Percentiles rank a stretch among this genome's conserved stretches.
phyloP scores from a whole-genome alignment of 257 asterid genomes.

The Phtheirospermum japonicum region DNA sequence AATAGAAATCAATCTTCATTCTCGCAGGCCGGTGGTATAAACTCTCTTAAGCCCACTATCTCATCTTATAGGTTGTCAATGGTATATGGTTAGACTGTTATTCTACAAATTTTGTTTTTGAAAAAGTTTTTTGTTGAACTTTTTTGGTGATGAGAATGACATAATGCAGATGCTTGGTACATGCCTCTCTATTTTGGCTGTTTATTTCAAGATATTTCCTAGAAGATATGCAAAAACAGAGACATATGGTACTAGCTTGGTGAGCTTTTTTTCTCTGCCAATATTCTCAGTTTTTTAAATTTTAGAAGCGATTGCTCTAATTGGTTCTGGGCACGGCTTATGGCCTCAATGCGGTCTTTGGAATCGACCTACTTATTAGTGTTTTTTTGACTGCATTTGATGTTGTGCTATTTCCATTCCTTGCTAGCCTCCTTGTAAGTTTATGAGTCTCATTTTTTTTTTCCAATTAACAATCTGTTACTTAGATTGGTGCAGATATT shows the following conservation, averaged over 20 bases:
- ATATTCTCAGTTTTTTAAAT: slow-evolving; percentile 21
- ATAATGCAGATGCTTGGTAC: too few species aligned
- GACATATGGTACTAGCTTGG: slow-evolving; percentile 94
- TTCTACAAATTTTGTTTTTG: slow-evolving; percentile 16
- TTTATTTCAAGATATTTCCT: slow-evolving; percentile 93
- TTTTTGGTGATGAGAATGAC: slow-evolving; percentile 25
- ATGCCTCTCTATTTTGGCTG: too few species aligned
- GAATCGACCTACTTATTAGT: slow-evolving; percentile 72
- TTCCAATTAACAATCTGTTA: neutral
- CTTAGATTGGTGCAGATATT: slow-evolving; percentile 24
- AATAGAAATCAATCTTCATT: slow-evolving; percentile 56
- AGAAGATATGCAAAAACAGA: slow-evolving; percentile 94
- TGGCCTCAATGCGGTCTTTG: slow-evolving; percentile 83
- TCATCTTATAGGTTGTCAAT: slow-evolving; percentile 72
- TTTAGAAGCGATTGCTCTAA: slow-evolving; percentile 31
- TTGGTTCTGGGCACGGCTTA: slow-evolving; percentile 93
- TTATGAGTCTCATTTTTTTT: slow-evolving; percentile 18
- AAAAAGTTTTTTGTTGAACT: too few species aligned
- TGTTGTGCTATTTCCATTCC: slow-evolving; percentile 68
- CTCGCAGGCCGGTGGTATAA: slow-evolving; percentile 50
- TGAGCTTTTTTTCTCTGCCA: slow-evolving; percentile 33
- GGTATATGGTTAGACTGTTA: slow-evolving; percentile 45
- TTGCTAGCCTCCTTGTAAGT: slow-evolving; percentile 65
- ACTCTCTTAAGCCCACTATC: slow-evolving; percentile 47
- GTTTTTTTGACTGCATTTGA: slow-evolving; percentile 73